A percentile compares a stretch with the other conserved stretches of the same genome.
These are phyloP conservation scores for Endocarpon pusillum DNA, from an alignment of 495 filamentous ascomycete species.

Conservation along the genomic window DNA sequence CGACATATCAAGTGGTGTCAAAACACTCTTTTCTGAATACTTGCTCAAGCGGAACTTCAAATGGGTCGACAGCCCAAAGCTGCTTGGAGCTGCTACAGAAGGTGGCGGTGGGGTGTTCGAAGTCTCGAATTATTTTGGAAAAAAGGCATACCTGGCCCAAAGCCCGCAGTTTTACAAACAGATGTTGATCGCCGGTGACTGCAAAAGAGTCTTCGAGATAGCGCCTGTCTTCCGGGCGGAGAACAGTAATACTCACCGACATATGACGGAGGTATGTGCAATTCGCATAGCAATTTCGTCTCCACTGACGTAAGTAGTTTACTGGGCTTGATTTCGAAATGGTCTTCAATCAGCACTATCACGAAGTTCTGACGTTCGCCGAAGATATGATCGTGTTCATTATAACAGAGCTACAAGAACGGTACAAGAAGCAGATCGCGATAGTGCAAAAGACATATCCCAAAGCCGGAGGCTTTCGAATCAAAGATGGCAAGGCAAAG, in stretches of 20 bases:
- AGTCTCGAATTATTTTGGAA: conserved; percentile 67
- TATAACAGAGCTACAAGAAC: conserved; percentile 56
- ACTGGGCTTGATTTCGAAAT: conserved; percentile 95
- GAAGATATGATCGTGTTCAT: conserved; percentile 80
- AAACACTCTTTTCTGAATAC: conserved; percentile 64
- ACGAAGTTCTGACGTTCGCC: conserved; percentile 65
- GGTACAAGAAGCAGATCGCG: conserved; percentile 49
- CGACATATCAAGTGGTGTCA: conserved; percentile 64
- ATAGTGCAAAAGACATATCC: conserved; percentile 44
- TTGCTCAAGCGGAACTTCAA: conserved; percentile 60
- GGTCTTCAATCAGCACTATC: conserved; percentile 78
- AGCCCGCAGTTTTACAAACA: conserved; percentile 96
- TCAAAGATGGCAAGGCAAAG: conserved; percentile 57
- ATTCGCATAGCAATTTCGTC: conserved; percentile 2
- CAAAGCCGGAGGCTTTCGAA: conserved; percentile 37
- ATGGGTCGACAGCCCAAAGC: conserved; percentile 76
- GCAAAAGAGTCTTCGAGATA: conserved; percentile 77
- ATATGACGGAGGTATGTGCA: conserved; percentile 63
- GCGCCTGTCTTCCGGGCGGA: conserved; percentile 91
- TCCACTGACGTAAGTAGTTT: conserved; percentile 31
- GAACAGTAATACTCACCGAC: conserved; percentile 88
- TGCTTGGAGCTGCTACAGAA: conserved; percentile 82
- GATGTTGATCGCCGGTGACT: conserved; percentile 83
- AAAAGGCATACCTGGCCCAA: conserved; percentile 74
- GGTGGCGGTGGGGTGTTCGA: conserved; percentile 89